These are phyloP conservation scores for Viola odorata DNA, from an alignment of 345 rosid genomes.

Conservation along the genomic window DNA sequence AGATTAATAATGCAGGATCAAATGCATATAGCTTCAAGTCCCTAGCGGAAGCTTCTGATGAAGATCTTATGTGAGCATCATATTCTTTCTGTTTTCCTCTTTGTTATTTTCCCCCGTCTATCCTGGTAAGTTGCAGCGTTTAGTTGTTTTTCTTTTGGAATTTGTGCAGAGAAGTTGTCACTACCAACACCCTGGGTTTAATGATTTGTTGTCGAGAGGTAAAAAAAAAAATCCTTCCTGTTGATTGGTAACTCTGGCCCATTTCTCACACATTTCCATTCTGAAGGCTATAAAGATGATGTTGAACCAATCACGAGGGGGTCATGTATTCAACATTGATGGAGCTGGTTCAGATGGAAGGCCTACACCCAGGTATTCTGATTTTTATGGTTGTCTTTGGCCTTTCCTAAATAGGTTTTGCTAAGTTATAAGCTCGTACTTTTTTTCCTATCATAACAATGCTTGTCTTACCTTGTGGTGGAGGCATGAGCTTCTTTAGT, in stretches of 20 bases:
- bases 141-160: conserved; percentile 14
- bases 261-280: conserved; percentile 21
- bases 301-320: conserved; percentile 84
- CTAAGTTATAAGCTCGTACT: neutral
- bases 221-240: conserved; percentile 15
- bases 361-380: conserved; percentile 78
- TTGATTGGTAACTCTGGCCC: conserved; percentile 7
- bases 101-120: neutral
- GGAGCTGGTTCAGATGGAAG: conserved; percentile 99
- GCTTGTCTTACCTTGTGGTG: no score
- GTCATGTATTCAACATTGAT: conserved; percentile 90
- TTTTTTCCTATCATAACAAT: no score
- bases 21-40: conserved; percentile 94
- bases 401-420: neutral
- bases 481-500: no score
- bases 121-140: conserved; percentile 1
- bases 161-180: conserved; percentile 83
- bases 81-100: conserved; percentile 2
- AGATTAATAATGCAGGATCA: conserved; percentile 99
- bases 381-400: conserved; percentile 3
- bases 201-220: conserved; percentile 99
- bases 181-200: conserved; percentile 90
- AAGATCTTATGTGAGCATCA: conserved; percentile 74
- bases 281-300: conserved; percentile 88
- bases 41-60: conserved; percentile 89